phyloP scores from a whole-genome alignment of 2,329 filamentous ascomycete genomes.

The Fusarium sterilihyphosum region DNA sequence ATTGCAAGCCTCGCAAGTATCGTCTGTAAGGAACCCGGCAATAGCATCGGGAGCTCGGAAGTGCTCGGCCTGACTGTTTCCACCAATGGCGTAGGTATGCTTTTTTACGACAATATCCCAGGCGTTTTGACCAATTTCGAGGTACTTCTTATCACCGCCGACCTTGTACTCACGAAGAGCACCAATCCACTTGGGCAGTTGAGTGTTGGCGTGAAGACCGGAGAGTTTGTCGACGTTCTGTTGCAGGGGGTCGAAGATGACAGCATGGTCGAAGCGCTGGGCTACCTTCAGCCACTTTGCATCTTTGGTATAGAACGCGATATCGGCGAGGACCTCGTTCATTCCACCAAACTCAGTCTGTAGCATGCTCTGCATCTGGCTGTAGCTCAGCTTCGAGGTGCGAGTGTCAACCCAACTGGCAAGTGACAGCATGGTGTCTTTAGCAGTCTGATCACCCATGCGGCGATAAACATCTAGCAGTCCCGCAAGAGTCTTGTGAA shows the following conservation, averaged over 20 bases:
- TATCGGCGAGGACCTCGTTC: constrained; percentile 60
- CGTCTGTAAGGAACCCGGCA: constrained; percentile 52
- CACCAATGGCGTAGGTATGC: constrained; percentile 64
- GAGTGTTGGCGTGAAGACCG: constrained; percentile 63
- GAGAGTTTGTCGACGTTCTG: constrained; percentile 55
- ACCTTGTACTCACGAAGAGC: constrained; percentile 59
- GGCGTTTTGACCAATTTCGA: constrained; percentile 60
- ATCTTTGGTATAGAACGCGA: constrained; percentile 59
- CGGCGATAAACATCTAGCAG: constrained; percentile 61
- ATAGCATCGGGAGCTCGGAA: constrained; percentile 60
- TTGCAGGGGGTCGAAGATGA: constrained; percentile 58
- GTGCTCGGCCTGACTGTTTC: constrained; percentile 64
- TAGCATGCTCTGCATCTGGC: constrained; percentile 59
- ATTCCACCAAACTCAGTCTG: constrained; percentile 63
- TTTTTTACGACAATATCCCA: constrained; percentile 57
- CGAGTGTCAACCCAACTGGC: constrained; percentile 60
- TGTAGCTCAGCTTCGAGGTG: constrained; percentile 53
- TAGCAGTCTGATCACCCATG: constrained; percentile 54
- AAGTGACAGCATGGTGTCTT: constrained; percentile 55
- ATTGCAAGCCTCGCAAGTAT: constrained; percentile 64
- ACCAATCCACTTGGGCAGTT: constrained; percentile 65
- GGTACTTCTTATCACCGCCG: constrained; percentile 56
- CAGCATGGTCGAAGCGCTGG: constrained; percentile 60
- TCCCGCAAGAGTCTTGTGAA: constrained; percentile 64
- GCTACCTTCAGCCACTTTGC: constrained; percentile 57